A percentile compares a stretch with the other conserved stretches of the same genome.
Conservation (phyloP, 148 eudicot genomes). For the Chenopodium album region DNA sequence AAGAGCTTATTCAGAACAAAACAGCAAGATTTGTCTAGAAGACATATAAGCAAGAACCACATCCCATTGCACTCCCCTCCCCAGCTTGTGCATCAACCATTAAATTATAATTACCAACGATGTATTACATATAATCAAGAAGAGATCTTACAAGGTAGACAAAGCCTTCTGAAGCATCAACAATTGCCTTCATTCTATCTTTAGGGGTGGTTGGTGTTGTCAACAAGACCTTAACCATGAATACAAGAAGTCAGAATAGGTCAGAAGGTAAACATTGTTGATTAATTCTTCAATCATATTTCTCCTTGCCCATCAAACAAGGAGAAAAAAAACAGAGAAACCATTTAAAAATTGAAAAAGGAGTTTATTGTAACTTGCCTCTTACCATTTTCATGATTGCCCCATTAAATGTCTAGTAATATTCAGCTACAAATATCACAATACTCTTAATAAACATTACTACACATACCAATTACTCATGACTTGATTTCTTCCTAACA, state of each 20-base stretch:
- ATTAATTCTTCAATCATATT: not conserved
- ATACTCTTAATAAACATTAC: not conserved
- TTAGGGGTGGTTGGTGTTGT: constrained; percentile 93
- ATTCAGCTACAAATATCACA: not conserved
- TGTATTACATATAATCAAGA: constrained; percentile 5
- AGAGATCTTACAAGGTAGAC: constrained; percentile 74
- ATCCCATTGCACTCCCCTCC: not conserved
- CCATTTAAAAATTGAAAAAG: not conserved
- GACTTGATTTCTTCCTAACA: not conserved
- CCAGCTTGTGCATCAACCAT: not conserved
- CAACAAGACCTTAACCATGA: constrained; percentile 60
- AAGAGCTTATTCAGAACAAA: constrained; percentile 17
- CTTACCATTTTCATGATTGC: not conserved
- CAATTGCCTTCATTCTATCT: constrained; percentile 82
- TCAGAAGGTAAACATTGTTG: not conserved
- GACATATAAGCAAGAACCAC: constrained; percentile 1
- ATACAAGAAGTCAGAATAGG: constrained; percentile 8
- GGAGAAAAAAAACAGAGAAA: not conserved
- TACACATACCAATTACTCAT: not conserved
- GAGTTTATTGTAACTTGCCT: not conserved
- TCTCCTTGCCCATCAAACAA: not conserved
- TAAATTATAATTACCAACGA: not conserved
- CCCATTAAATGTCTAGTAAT: not conserved
- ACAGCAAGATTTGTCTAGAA: not conserved
- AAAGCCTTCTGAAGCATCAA: constrained; percentile 87